Base-by-base conservation (phyloP, 495 filamentous ascomycete species). In the Massariosphaeria phaeospora region DNA sequence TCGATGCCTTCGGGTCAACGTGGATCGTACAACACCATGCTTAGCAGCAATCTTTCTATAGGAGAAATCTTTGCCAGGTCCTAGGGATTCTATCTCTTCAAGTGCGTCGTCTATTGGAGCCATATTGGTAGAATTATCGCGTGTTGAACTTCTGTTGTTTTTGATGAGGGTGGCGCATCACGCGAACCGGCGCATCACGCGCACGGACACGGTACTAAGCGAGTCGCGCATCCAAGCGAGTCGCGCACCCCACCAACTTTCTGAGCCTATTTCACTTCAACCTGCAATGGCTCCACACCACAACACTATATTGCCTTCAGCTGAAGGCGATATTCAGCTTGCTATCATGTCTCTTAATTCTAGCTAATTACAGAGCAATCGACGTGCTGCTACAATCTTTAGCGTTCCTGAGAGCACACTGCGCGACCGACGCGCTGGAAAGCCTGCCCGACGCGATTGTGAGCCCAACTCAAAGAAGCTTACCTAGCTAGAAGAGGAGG, bases 401-500 rank as follows among this genome's bases (percentile, higher is more conserved):
- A 48, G 48, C 11, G 49, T 59, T 15, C 49, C 50, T 35, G 8
- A 38, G 55, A 40, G 34, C 15, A 60, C 34, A 21, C 42, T 60
- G 3, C 12, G 33, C 15, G 3, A 12, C 30, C 31, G 42, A 54
- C 49, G 49, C 49, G 40, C 48, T 48, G 30, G 56, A 23, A 48
- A 10, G 1, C 10, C 39, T 52, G 34, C 41, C 29, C 50, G 42
- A 59, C 38, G n/a, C n/a, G n/a, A n/a, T n/a, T n/a, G n/a, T n/a
- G n/a, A n/a, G n/a, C 48, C 48, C 15, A 53, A 59, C 5, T 52
- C 29, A 52, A 51, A 47, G 21, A 59, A 52, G 48, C 39, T 59
- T 42, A 52, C 47, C 20, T 20, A 47, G 56, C 50, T 59, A 54
- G 34, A 59, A 31, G 41, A 59, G 56, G 31, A 53, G 56, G 50